Evolutionary conservation across 2,329 filamentous ascomycete species (phyloP).

Genomic region (Xylaria sp.): DNA sequence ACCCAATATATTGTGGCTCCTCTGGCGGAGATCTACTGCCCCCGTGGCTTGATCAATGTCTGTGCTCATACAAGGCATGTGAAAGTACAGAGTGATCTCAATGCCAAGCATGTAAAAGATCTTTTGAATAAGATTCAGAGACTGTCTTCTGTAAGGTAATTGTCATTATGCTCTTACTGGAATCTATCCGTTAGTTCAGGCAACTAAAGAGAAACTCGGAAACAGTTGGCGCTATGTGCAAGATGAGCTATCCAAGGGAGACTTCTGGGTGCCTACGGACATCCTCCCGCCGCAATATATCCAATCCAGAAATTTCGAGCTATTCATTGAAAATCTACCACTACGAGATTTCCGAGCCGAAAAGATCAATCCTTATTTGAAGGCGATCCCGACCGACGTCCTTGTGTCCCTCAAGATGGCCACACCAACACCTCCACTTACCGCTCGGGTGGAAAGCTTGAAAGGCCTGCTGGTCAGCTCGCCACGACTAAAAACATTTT

Average conservation of each 20-base stretch:
- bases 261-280: conserved; percentile 48
- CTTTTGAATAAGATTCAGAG: conserved; percentile 45
- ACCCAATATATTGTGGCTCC: conserved; percentile 46
- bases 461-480: conserved; percentile 50
- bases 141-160: conserved; percentile 50
- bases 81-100: conserved; percentile 47
- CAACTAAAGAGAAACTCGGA: not conserved
- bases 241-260: conserved; percentile 36
- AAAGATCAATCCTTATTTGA: conserved; percentile 45
- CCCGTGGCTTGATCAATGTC: conserved; percentile 45
- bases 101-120: conserved; percentile 44
- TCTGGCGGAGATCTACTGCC: conserved; percentile 42
- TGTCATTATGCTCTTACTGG: not conserved
- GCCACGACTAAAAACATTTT: conserved; percentile 45
- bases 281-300: conserved; percentile 44
- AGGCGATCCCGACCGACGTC: conserved; percentile 46
- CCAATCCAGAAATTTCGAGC: conserved; percentile 38
- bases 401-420: conserved; percentile 50
- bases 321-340: conserved; percentile 51
- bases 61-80: conserved; percentile 49
- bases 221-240: conserved; percentile 49
- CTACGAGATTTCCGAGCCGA: conserved; percentile 45
- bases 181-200: not conserved
- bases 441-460: conserved; percentile 48
- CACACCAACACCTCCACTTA: conserved; percentile 48